Percentiles rank a stretch among this genome's conserved stretches.
These are phyloP conservation scores for Halophytophthora batemanensis DNA, from an alignment of 352 stramenopile species.

Conservation along the genomic window DNA sequence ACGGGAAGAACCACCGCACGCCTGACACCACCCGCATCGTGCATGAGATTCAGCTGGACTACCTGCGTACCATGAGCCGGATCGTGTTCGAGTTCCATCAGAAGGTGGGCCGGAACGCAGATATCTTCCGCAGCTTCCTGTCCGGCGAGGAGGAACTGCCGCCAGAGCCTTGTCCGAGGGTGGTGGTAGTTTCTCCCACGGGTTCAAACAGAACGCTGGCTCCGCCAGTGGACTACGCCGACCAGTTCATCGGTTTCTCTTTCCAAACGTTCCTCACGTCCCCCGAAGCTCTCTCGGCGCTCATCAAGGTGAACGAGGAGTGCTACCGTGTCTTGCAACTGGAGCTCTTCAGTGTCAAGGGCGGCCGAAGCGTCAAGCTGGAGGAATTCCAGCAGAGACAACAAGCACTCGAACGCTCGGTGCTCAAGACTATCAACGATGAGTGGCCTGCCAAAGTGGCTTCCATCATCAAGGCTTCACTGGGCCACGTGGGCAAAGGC, in stretches of 20 bases:
- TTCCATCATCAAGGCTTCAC: slow-evolving; percentile 59
- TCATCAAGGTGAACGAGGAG: slow-evolving; percentile 86
- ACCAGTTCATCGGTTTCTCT: slow-evolving; percentile 86
- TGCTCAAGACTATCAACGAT: slow-evolving; percentile 79
- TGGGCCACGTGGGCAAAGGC: slow-evolving; percentile 77
- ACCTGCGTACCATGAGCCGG: slow-evolving; percentile 90
- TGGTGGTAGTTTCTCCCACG: slow-evolving; percentile 22
- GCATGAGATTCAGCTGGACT: slow-evolving; percentile 90
- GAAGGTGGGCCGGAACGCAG: slow-evolving; percentile 37
- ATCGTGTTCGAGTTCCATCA: slow-evolving; percentile 88
- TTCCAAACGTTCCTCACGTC: slow-evolving; percentile 86
- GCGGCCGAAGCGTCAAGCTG: slow-evolving; percentile 69
- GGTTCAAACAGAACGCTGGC: slow-evolving; percentile 29
- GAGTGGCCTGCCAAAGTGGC: slow-evolving; percentile 80
- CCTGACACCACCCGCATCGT: slow-evolving; percentile 77
- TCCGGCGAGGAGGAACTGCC: slow-evolving; percentile 39
- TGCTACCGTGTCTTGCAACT: slow-evolving; percentile 78
- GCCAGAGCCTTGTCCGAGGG: slow-evolving; percentile 33
- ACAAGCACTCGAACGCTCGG: slow-evolving; percentile 58
- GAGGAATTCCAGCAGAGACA: slow-evolving; percentile 87
- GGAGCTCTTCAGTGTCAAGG: slow-evolving; percentile 77
- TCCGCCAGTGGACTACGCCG: slow-evolving; percentile 73
- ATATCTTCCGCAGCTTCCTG: slow-evolving; percentile 63
- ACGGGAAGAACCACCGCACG: slow-evolving; percentile 61
- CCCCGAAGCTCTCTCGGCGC: slow-evolving; percentile 59